Evolutionary conservation across 129 eudicot species (phyloP), one percentile per base, ranked within the genome.

Genomic region (Rutidosis leptorrhynchoides): DNA sequence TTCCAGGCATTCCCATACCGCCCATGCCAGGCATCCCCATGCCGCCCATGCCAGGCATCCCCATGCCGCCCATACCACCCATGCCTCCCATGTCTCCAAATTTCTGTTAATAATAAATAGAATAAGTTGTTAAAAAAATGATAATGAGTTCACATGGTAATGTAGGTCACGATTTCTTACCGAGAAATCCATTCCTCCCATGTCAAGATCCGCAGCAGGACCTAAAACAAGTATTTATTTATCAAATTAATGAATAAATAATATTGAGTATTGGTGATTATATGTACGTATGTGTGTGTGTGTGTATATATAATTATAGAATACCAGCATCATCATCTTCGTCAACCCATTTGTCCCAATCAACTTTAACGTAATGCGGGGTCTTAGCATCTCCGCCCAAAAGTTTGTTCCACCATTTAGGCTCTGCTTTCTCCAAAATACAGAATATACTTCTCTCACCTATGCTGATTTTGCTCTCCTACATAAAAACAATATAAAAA

Each of bases 311-410:
- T n/a, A n/a, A n/a, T n/a, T n/a, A n/a, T n/a, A n/a, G 0, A 40
- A 14, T 80, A 88, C 88, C 91, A 26, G 83, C 69, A 19, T 88
- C 98, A 42, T 92, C 98, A 76, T 93, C 98, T 71, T 85, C 95
- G 64, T 93, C 98, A 4, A 52, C 96, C 98, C 98, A 93, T 68
- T 93, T 93, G 76, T 93, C 98, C 98, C 98, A 93, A 64, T 93
- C 98, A 60, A 93, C 98, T 76, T 93, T 93, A 65, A 93, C 80
- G 60, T 85, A 88, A 74, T 85, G 95, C 2, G 96, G 98, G 14
- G 89, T 67, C 70, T 86, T 93, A 1, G 57, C 96, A 76, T 79
- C 85, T 74, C 94, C 94, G 2, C 75, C 63, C 71, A 93, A 67
- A 15, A 93, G 84, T 63, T 80, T 93, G 26, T 61, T 64, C 98